These are phyloP conservation scores for Asterochloris sp. DNA, from an alignment of 139 green algal genomes.

Conservation along the genomic window DNA sequence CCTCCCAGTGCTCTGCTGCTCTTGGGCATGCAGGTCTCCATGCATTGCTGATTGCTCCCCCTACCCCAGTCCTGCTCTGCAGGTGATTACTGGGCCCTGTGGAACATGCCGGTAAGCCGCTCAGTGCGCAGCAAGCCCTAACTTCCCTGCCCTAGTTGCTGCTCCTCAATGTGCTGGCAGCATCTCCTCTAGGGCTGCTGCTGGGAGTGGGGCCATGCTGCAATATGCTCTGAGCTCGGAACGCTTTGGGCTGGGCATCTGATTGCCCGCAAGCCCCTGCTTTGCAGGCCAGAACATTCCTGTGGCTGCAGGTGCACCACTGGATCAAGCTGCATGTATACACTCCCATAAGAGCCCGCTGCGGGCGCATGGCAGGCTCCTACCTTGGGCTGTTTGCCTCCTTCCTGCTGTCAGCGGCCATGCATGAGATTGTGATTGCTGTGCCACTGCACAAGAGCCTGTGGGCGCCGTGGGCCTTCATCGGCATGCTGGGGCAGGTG, in stretches of 20 bases:
- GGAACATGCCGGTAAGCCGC: constrained; percentile 77
- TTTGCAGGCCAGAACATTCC: too few species aligned
- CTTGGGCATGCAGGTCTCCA: not conserved
- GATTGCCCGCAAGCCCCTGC: too few species aligned
- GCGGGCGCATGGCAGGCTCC: constrained; percentile 14
- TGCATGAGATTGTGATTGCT: constrained; percentile 85
- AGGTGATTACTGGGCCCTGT: constrained; percentile 86
- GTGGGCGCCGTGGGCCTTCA: constrained; percentile 68
- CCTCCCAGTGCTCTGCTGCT: not conserved
- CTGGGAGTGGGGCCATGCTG: too few species aligned
- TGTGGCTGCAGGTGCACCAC: constrained; percentile 60
- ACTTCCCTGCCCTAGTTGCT: constrained; percentile 4
- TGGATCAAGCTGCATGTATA: constrained; percentile 94
- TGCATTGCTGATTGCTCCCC: not conserved
- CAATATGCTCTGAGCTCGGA: too few species aligned
- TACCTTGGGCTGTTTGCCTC: constrained; percentile 24
- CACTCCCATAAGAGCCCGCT: constrained; percentile 60
- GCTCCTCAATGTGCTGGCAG: too few species aligned
- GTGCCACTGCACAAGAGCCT: constrained; percentile 84
- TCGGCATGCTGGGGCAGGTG: constrained; percentile 75
- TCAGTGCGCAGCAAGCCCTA: constrained; percentile 48
- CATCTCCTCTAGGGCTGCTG: too few species aligned
- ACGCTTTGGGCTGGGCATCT: too few species aligned
- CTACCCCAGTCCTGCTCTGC: too few species aligned
- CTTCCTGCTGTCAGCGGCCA: constrained; percentile 78